Base-by-base conservation (phyloP, 108 stramenopile genomes). In the Seminavis robusta region DNA sequence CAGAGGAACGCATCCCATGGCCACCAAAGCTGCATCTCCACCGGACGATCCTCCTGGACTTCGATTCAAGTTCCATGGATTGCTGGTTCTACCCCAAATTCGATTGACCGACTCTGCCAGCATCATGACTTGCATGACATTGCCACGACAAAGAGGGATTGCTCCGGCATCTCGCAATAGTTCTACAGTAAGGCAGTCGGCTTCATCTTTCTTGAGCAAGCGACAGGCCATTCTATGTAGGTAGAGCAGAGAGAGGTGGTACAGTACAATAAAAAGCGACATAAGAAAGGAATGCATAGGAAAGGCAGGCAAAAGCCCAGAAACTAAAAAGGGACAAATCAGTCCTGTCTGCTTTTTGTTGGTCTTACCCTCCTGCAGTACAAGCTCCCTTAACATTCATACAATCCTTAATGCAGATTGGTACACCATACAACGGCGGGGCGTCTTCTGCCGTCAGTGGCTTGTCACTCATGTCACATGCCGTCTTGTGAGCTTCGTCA, bases 1-100 rank as follows among this genome's bases (percentile, higher is more conserved):
- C 17, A 77, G 13, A 17, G 69, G 76, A 25, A 61, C 56, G 11
- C 71, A 32, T 3, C 76, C 64, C 10, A 60, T 9, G 13, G 76
- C 70, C 46, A 77, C 76, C 3, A 71, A 61, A 8, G 65, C 68
- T 10, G 70, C 76, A 21, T 47, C 60, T 2, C 76, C 76, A 23
- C 56, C 56, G 13, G 60, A 63, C 2, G 61, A 64, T 10, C 76
- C 76, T 9, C 76, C 76, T 13, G 38, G 31, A 28, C 26, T 15
- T 7, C 48, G 48, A 29, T 15, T 9, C 48, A 49, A 49, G 29
- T 26, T 5, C 48, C 48, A 49, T 5, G 48, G 48, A 49, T 49
- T 49, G 7, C 48, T 23, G 8, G 48, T 10, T 4, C 48, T 23
- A 28, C 48, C 48, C 48, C 48, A 49, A 29, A 49, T 49, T 6